Evolutionary conservation across 495 filamentous ascomycete genomes (phyloP).

Genomic region (Amniculicola lignicola): DNA sequence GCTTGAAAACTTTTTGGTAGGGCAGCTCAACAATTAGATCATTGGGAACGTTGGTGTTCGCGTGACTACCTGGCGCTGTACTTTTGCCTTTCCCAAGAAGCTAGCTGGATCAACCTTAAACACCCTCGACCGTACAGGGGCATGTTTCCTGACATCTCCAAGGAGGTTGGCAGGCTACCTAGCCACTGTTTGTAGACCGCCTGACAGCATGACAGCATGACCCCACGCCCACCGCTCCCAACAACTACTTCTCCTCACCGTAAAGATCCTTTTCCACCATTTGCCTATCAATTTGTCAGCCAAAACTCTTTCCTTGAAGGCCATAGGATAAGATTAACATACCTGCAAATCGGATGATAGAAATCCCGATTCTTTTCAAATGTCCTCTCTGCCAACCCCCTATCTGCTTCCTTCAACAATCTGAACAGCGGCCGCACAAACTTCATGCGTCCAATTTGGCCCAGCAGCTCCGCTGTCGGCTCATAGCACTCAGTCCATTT

Average conservation of each 20-base stretch:
- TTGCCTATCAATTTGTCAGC: constrained; percentile 13
- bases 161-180: too few species aligned
- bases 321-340: background rate
- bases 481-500: constrained; percentile 62
- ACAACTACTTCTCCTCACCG: constrained; percentile 11
- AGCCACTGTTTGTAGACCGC: too few species aligned
- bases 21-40: too few species aligned
- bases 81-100: too few species aligned
- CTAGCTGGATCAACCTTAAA: too few species aligned
- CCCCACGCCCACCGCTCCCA: background rate
- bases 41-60: too few species aligned
- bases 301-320: background rate
- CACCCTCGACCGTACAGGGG: too few species aligned
- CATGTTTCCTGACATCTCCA: too few species aligned
- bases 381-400: constrained; percentile 69
- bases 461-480: constrained; percentile 69
- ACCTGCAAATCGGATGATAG: constrained; percentile 90
- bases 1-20: too few species aligned
- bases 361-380: constrained; percentile 86
- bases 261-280: constrained; percentile 69
- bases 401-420: constrained; percentile 67
- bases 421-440: constrained; percentile 82
- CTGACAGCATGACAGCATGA: too few species aligned
- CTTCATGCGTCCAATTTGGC: constrained; percentile 90
- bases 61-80: too few species aligned